Percentiles rank a stretch among this genome's conserved stretches.
Conservation (phyloP, 2,329 filamentous ascomycete genomes). For the Pseudogymnoascus destructans region DNA sequence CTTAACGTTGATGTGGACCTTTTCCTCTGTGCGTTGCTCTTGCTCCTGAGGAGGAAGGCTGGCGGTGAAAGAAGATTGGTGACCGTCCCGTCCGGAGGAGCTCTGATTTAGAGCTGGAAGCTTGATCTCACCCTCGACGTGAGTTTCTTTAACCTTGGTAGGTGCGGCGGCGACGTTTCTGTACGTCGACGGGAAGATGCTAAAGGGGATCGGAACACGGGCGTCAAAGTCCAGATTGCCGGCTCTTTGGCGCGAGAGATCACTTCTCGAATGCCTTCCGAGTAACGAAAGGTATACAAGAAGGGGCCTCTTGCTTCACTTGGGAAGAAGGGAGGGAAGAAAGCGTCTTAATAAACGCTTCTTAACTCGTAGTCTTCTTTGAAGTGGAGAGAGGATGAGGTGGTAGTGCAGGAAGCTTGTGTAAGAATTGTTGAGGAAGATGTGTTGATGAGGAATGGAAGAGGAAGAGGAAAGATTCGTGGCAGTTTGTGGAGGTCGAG, state of each 20-base stretch:
- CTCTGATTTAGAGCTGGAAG: slow-evolving; percentile 51
- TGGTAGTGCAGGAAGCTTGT: slow-evolving; percentile 1
- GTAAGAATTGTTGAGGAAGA: slow-evolving; percentile 9
- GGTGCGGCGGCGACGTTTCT: slow-evolving; percentile 54
- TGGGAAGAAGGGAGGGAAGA: slow-evolving; percentile 34
- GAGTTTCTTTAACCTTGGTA: slow-evolving; percentile 51
- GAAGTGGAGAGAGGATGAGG: slow-evolving; percentile 12
- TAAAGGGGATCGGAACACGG: slow-evolving; percentile 97
- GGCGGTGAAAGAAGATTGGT: slow-evolving; percentile 61
- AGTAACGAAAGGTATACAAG: slow-evolving; percentile 56
- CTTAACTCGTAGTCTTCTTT: slow-evolving; percentile 18
- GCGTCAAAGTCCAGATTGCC: slow-evolving; percentile 99
- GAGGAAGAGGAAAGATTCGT: slow-evolving; percentile 11
- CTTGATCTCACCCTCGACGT: slow-evolving; percentile 83
- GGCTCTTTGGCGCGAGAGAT: slow-evolving; percentile 55
- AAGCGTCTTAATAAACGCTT: slow-evolving; percentile 24
- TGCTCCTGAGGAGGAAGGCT: slow-evolving; percentile 51
- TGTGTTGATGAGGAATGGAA: slow-evolving; percentile 9
- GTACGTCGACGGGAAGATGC: slow-evolving; percentile 99
- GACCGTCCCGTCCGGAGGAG: slow-evolving; percentile 92
- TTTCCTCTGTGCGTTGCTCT: slow-evolving; percentile 47
- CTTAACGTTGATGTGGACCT: slow-evolving; percentile 68
- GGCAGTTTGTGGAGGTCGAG: slow-evolving; percentile 8
- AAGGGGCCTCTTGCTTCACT: slow-evolving; percentile 53
- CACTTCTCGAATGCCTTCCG: slow-evolving; percentile 58